Base-by-base conservation (phyloP, 495 filamentous ascomycete genomes). In the Thozetella sp. region DNA sequence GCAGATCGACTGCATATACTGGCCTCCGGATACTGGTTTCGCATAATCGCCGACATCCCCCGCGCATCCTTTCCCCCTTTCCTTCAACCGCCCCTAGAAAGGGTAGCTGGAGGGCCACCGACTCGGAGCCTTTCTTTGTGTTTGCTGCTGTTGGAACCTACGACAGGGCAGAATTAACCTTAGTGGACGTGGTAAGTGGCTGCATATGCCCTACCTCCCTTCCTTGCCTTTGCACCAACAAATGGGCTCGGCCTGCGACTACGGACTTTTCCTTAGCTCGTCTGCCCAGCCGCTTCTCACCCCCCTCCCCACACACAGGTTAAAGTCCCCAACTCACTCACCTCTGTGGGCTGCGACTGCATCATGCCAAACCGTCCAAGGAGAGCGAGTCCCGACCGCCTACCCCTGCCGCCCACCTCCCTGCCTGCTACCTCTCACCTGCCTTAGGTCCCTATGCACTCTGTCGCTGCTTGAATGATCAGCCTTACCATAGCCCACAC, bases 401-500 rank as follows among this genome's bases (percentile, higher is more conserved):
- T 15, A 37, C 59, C 53, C 56, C 55, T 56, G 52, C 43, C 43
- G 20, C n/a, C 43, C 43, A 37, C 43, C 43, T 48, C 43, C 43
- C 20, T 10, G 11, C 30, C 43, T 48, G n/a, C 10, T 48, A 19
- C 43, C 43, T 9, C 3, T n/a, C 3, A 48, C 43, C 6, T 15
- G 11, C n/a, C 20, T 37, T 17, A 9, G 30, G 30, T n/a, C 43
- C 20, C 43, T 48, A 48, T 55, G 55, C 30, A 30, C 53, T 59
- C 15, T n/a, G n/a, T 56, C 56, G 52, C 56, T 60, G 50, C 52
- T 30, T 54, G 46, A 17, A 25, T 52, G 65, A 70, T 72, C 69
- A 72, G 69, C 69, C 69, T 70, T 72, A 67, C 67, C 67, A 63
- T 3, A 4, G 3, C 43, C 43, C 6, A 9, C 43, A 60, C 50